phyloP scores from a whole-genome alignment of 1,139 yeast species.

The Geotrichum restrictum region DNA sequence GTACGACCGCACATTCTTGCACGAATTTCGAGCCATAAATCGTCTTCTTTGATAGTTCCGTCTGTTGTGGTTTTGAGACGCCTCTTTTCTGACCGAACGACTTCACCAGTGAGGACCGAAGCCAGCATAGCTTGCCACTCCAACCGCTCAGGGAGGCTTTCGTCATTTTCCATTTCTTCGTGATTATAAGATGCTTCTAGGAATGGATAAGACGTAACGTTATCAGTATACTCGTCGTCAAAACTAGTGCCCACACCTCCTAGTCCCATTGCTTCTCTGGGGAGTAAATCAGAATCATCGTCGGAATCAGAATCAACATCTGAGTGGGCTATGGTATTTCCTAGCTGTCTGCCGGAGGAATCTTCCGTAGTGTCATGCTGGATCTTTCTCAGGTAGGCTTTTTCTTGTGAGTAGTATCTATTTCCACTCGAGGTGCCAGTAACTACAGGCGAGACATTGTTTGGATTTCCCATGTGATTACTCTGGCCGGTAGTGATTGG shows the following conservation, averaged over 20 bases:
- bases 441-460: no score
- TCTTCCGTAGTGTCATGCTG: constrained; percentile 64
- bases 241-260: constrained; percentile 39
- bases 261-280: constrained; percentile 28
- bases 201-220: constrained; percentile 29
- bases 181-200: constrained; percentile 24
- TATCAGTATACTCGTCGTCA: constrained; percentile 37
- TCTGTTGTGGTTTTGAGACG: constrained; percentile 52
- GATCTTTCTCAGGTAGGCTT: constrained; percentile 61
- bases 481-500: neutral
- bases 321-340: constrained; percentile 26
- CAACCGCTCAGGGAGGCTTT: constrained; percentile 69
- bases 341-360: constrained; percentile 35
- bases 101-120: constrained; percentile 90
- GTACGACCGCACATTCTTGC: constrained; percentile 81
- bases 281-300: constrained; percentile 28
- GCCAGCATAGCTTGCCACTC: constrained; percentile 97
- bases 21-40: constrained; percentile 73
- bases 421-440: neutral
- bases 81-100: constrained; percentile 84
- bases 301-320: constrained; percentile 31
- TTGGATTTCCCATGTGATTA: neutral
- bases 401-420: constrained; percentile 56
- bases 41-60: constrained; percentile 48
- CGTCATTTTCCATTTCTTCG: constrained; percentile 31